Evolutionary conservation across 257 asterid species (phyloP), one percentile per base, ranked within the genome.

Genomic region (Pogostemon cablin): DNA sequence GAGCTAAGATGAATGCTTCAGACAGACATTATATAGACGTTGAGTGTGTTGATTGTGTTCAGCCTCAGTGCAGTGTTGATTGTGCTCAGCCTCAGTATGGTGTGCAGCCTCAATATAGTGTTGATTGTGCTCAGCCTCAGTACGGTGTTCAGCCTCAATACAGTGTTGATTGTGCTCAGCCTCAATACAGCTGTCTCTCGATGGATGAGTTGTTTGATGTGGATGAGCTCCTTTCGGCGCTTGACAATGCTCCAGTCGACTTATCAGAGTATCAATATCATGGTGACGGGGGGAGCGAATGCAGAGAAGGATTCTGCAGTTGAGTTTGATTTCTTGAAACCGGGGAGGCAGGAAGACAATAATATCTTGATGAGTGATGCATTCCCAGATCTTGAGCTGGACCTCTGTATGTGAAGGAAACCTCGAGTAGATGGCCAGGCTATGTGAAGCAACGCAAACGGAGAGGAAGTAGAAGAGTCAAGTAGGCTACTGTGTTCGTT

Each of bases 291-390:
- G 32, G 32, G 32, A 25, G 32, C 32, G 32, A 25, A 25, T 25
- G 32, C 32, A 25, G 78, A 68, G 62, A 78, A 75, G 44, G 56
- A 41, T 0, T 0, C 65, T 8, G 37, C 59, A 4, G 83, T 77
- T 6, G 58, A 32, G 7, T 74, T 91, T 1, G 95, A 87, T 15
- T 89, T 92, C 78, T 55, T 87, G 75, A 75, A 65, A 52, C 92
- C 93, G 0, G 95, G 92, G 32, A 61, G 90, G 40, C 81, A 67
- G 54, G 93, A 92, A 62, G 92, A 92, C 54, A 58, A 60, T 17
- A 71, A 75, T 60, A 58, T 84, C 75, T 49, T 82, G 3, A 34
- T 79, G 69, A 73, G 80, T 39, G 88, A 91, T 65, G 32, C 32
- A 25, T 25, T 25, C 32, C 32, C 32, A 25, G 32, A 25, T 25